phyloP scores from a whole-genome alignment of 345 rosid genomes.

The Microcos paniculata region DNA sequence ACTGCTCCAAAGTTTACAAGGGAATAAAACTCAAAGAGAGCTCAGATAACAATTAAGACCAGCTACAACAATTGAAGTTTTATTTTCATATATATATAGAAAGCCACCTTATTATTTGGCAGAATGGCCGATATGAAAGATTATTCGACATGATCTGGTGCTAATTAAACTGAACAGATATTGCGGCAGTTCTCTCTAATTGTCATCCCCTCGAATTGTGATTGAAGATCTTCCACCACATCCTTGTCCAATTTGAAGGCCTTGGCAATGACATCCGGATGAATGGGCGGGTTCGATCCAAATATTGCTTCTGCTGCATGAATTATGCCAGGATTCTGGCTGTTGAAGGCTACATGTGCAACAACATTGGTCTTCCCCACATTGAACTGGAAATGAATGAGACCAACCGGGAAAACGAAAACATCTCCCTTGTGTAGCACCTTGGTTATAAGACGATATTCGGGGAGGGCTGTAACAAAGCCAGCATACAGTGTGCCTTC shows the following conservation, averaged over 20 bases:
- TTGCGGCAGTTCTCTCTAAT: too few relatives aligned
- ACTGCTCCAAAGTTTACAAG: too few relatives aligned
- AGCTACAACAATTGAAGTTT: too few relatives aligned
- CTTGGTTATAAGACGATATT: constrained; percentile 14
- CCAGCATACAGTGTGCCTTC: constrained; percentile 32
- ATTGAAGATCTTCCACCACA: constrained; percentile 14
- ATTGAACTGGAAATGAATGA: constrained; percentile 31
- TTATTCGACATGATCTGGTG: too few relatives aligned
- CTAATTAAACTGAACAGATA: too few relatives aligned
- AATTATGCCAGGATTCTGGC: constrained; percentile 30
- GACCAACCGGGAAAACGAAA: constrained; percentile 28
- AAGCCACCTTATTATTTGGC: too few relatives aligned
- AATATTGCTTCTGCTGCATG: constrained; percentile 15
- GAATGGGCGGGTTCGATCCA: constrained; percentile 20
- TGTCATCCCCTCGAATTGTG: neutral
- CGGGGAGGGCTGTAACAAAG: constrained; percentile 23
- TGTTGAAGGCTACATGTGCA: constrained; percentile 19
- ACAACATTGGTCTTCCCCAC: constrained; percentile 4
- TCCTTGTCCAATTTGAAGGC: constrained; percentile 24
- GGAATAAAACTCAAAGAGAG: too few relatives aligned
- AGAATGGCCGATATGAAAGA: too few relatives aligned
- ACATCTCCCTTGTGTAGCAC: constrained; percentile 25
- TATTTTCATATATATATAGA: too few relatives aligned
- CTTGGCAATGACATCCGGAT: constrained; percentile 18
- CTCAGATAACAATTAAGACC: too few relatives aligned